Conservation (phyloP, 1,139 yeast species). For the Kurtzmaniella natalensis region DNA sequence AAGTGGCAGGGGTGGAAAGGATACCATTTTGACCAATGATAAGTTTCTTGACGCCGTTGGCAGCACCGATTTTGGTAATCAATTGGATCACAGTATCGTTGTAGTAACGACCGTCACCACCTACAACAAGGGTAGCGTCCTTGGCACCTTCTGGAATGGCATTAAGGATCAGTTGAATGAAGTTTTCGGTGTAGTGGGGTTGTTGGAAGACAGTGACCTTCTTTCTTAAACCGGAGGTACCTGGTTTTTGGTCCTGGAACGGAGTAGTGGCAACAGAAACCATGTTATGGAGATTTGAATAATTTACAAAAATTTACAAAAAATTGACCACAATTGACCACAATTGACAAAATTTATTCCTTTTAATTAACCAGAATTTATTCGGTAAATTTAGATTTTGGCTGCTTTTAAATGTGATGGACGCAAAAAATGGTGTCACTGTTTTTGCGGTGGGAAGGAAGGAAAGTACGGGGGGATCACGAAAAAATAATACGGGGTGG, state of each 20-base stretch:
- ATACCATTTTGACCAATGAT: conserved; percentile 86
- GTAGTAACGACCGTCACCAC: conserved; percentile 96
- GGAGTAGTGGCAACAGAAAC: conserved; percentile 55
- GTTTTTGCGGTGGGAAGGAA: too few species aligned
- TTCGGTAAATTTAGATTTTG: too few species aligned
- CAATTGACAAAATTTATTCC: too few species aligned
- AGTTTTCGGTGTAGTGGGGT: conserved; percentile 85
- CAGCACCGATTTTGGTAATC: conserved; percentile 82
- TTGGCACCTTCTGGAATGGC: conserved; percentile 87
- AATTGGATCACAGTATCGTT: conserved; percentile 77
- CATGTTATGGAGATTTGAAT: not conserved
- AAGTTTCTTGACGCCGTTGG: conserved; percentile 82
- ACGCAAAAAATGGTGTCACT: too few species aligned
- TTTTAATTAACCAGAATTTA: too few species aligned
- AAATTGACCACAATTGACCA: too few species aligned
- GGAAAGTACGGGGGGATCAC: too few species aligned
- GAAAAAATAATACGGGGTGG: too few species aligned
- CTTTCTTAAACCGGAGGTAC: conserved; percentile 94
- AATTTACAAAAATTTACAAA: too few species aligned
- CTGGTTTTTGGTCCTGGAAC: conserved; percentile 91
- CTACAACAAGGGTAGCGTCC: conserved; percentile 78
- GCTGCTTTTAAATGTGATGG: too few species aligned
- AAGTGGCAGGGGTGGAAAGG: conserved; percentile 93
- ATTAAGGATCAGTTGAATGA: conserved; percentile 78
- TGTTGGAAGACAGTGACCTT: conserved; percentile 82